These are phyloP conservation scores for Fraxinus nigra DNA, from an alignment of 305 asterid species.

Conservation along the genomic window DNA sequence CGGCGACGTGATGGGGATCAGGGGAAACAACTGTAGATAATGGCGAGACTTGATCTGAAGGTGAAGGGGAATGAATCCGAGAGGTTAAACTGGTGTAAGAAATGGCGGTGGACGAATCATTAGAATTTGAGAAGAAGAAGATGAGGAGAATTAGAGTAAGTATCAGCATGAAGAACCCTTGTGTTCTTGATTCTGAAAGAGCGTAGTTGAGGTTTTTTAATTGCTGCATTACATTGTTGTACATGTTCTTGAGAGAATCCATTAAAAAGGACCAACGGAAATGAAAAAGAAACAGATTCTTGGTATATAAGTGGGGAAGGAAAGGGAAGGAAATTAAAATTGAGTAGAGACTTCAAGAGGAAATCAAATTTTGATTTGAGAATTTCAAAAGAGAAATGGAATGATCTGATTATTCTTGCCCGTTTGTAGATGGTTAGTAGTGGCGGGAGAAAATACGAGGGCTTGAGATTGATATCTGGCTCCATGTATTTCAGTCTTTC, in stretches of 20 bases:
- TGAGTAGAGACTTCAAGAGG: neutral
- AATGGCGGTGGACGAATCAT: constrained; percentile 24
- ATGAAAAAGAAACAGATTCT: neutral
- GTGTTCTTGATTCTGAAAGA: constrained; percentile 24
- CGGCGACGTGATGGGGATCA: constrained; percentile 7
- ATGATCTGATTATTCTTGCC: neutral
- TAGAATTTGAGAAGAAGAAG: constrained; percentile 26
- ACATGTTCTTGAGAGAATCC: constrained; percentile 37
- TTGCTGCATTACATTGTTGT: constrained; percentile 2
- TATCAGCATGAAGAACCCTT: constrained; percentile 31
- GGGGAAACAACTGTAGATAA: constrained; percentile 21
- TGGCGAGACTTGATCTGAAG: constrained; percentile 17
- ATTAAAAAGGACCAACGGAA: constrained; percentile 16
- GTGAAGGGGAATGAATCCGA: constrained; percentile 12
- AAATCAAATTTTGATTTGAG: neutral
- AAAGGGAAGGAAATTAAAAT: neutral
- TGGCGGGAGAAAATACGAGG: neutral
- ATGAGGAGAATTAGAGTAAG: constrained; percentile 35
- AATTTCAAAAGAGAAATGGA: neutral
- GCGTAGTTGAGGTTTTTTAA: constrained; percentile 24
- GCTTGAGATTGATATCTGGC: neutral
- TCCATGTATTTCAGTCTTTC: too few relatives aligned
- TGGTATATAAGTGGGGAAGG: neutral
- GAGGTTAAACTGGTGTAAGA: constrained; percentile 23
- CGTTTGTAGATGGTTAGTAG: neutral